Conservation (phyloP, 345 rosid genomes). For the Boechera retrofracta region DNA sequence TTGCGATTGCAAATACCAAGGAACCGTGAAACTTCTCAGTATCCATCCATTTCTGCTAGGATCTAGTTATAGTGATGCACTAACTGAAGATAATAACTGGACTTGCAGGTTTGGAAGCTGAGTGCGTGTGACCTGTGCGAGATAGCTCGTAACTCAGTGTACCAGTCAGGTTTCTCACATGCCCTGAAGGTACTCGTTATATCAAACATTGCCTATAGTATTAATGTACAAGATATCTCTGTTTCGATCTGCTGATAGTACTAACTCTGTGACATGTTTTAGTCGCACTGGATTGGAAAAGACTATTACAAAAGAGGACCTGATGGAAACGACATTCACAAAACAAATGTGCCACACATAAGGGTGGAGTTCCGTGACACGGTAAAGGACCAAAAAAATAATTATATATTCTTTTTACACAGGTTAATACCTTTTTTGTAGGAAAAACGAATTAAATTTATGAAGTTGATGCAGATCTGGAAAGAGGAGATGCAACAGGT, state of each 20-base stretch:
- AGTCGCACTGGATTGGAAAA: slow-evolving; percentile 98
- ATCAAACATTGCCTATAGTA: neutral
- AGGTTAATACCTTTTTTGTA: neutral
- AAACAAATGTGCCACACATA: slow-evolving; percentile 96
- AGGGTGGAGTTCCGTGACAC: slow-evolving; percentile 90
- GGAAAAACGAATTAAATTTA: neutral
- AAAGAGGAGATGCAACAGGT: slow-evolving; percentile 91
- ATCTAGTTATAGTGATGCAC: neutral
- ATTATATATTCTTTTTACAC: neutral
- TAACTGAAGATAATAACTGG: slow-evolving; percentile 4
- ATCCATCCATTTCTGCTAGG: neutral
- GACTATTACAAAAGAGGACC: slow-evolving; percentile 96
- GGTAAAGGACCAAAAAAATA: slow-evolving; percentile 44
- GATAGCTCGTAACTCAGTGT: slow-evolving; percentile 99
- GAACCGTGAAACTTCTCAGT: neutral
- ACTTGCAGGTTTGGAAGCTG: slow-evolving; percentile 88
- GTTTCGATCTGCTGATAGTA: neutral
- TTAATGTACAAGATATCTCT: neutral
- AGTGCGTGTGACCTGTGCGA: slow-evolving; percentile 97
- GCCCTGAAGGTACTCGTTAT: slow-evolving; percentile 73
- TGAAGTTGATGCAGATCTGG: slow-evolving; percentile 70
- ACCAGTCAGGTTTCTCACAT: slow-evolving; percentile 98
- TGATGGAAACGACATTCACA: slow-evolving; percentile 89
- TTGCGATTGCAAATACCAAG: neutral
- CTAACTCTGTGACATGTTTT: slow-evolving; percentile 36